Conservation (phyloP, 495 filamentous ascomycete genomes). For the Penicillium cataractarum region DNA sequence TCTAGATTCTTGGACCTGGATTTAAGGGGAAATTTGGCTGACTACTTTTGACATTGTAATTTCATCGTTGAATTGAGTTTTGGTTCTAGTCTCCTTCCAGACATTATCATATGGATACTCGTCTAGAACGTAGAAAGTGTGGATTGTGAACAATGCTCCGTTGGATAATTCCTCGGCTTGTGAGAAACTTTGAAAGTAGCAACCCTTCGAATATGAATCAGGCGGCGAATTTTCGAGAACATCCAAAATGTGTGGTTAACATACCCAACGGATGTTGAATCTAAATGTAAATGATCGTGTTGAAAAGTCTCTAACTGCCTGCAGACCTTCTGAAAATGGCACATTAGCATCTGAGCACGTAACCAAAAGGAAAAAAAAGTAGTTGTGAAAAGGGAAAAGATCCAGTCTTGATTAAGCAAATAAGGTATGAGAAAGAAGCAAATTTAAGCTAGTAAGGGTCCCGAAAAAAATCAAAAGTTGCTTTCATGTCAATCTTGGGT, state of each 20-base stretch:
- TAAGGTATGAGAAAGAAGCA: background rate
- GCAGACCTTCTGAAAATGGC: too few species aligned
- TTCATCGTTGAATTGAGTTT: too few species aligned
- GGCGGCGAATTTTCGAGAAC: too few species aligned
- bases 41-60: background rate
- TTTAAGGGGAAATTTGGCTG: background rate
- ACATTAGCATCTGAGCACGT: background rate
- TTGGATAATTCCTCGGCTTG: background rate
- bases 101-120: too few species aligned
- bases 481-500: constrained; percentile 16
- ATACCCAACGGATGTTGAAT: too few species aligned
- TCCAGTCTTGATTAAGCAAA: constrained; percentile 23
- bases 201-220: too few species aligned
- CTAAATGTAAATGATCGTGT: too few species aligned
- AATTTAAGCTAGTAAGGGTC: background rate
- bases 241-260: too few species aligned
- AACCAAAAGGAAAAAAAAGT: background rate
- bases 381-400: constrained; percentile 4
- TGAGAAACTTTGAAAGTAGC: background rate
- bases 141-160: too few species aligned
- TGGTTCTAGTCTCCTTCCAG: too few species aligned
- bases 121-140: too few species aligned
- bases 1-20: background rate
- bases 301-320: too few species aligned
- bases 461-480: constrained; percentile 17